Base-by-base conservation (phyloP, 164 flowering plant species). In the Dillenia turbinata region DNA sequence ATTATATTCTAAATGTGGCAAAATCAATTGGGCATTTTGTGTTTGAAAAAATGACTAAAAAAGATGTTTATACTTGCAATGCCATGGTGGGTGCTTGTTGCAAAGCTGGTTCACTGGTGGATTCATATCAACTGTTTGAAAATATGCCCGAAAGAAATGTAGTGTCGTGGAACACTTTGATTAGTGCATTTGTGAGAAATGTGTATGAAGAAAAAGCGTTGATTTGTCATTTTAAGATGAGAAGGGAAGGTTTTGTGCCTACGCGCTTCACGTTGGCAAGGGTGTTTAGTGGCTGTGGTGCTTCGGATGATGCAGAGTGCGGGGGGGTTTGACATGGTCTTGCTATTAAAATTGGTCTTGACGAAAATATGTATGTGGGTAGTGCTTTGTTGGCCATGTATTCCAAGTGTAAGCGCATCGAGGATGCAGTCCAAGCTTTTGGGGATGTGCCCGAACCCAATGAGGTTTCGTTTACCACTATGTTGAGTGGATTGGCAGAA, bases 361-460 rank as follows among this genome's bases (percentile, higher is more conserved):
- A 79, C 47, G 44, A 53, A 17, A 88, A 90, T 65, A 52, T 78
- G 57, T 92, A 73, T 75, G 96, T 88, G n/a, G 80, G 74, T 47
- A 92, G 88, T 83, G 85, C 87, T 58, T 63, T 90, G 73, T 67
- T 92, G 70, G 66, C 76, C 15, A 77, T 92, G 87, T 92, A 92
- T 74, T 77, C 86, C 1, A 92, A 85, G 76, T 83, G 87, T 73
- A 81, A 78, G 65, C 58, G 66, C 49, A 66, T 79, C 8, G 56
- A 12, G 22, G 82, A 84, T 55, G 96, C 96, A 9, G 49, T 81
- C 65, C 65, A 60, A 54, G 77, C 73, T 56, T 85, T 90, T 71
- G 63, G 57, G 52, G 80, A 67, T 40, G 72, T 92, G 76, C 60
- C 74, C 15, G 71, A 75, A 44, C 87, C 79, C 11, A 90, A 88